A percentile compares a stretch with the other conserved stretches of the same genome.
phyloP scores from a whole-genome alignment of 2,329 filamentous ascomycete genomes.

The Pleomassaria siparia region DNA sequence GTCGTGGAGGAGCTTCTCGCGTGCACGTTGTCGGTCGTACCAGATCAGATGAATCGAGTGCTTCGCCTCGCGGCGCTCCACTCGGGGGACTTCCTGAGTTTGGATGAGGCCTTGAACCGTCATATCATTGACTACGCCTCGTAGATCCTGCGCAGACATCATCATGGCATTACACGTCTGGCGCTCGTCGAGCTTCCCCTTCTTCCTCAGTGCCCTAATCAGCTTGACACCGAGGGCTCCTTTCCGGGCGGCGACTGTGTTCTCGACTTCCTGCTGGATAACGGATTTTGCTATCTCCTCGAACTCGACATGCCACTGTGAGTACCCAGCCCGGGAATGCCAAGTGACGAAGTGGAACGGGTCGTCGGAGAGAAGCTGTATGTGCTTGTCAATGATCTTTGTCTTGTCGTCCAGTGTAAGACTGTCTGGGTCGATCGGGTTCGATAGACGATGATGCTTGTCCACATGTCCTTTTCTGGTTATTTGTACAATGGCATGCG shows the following conservation, averaged over 20 bases:
- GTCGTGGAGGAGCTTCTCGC: slow-evolving; percentile 72
- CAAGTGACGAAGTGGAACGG: slow-evolving; percentile 66
- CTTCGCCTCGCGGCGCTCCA: slow-evolving; percentile 77
- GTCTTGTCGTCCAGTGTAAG: slow-evolving; percentile 27
- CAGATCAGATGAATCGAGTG: slow-evolving; percentile 91
- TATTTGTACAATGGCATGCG: slow-evolving; percentile 27
- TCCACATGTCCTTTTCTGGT: slow-evolving; percentile 24
- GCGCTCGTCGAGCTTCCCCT: slow-evolving; percentile 95
- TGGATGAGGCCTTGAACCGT: slow-evolving; percentile 85
- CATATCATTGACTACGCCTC: slow-evolving; percentile 81
- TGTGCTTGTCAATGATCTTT: slow-evolving; percentile 64
- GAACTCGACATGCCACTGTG: slow-evolving; percentile 85
- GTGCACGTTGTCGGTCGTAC: slow-evolving; percentile 75
- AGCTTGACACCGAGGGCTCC: slow-evolving; percentile 77
- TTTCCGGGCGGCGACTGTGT: slow-evolving; percentile 75
- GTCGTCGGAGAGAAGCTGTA: slow-evolving; percentile 71
- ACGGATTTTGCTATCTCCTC: slow-evolving; percentile 69
- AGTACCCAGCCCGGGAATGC: slow-evolving; percentile 62
- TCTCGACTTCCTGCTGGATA: slow-evolving; percentile 77
- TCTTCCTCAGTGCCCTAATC: slow-evolving; percentile 79
- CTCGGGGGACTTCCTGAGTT: slow-evolving; percentile 90
- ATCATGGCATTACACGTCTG: slow-evolving; percentile 77
- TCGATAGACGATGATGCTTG: slow-evolving; percentile 21
- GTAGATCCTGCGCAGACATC: slow-evolving; percentile 82
- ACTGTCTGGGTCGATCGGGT: slow-evolving; percentile 27